Conservation (phyloP, 345 rosid species). For the Eucalyptus albens region DNA sequence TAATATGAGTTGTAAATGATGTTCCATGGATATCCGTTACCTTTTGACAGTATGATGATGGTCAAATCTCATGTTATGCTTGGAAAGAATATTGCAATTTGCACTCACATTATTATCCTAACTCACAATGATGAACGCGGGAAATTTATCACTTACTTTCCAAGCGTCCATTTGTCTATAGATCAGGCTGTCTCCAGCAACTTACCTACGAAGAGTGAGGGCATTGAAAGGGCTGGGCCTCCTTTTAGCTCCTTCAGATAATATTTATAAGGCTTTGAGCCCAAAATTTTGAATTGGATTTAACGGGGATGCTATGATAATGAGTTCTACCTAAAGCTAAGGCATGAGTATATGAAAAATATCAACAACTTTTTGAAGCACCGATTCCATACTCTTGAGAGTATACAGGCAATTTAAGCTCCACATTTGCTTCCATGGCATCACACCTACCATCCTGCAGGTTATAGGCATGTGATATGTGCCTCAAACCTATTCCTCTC, state of each 20-base stretch:
- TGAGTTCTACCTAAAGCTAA: neutral
- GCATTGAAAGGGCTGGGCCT: neutral
- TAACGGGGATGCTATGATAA: neutral
- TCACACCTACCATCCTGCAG: too few relatives aligned
- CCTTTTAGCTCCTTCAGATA: neutral
- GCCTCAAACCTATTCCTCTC: too few relatives aligned
- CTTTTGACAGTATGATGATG: neutral
- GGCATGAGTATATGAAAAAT: too few relatives aligned
- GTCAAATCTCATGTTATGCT: neutral
- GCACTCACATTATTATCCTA: neutral
- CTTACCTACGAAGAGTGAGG: neutral
- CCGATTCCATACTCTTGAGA: too few relatives aligned
- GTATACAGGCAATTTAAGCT: too few relatives aligned
- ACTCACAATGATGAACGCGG: too few relatives aligned
- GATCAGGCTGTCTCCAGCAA: neutral
- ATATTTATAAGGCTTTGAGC: neutral
- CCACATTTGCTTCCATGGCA: too few relatives aligned
- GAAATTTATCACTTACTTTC: too few relatives aligned
- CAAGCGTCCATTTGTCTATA: too few relatives aligned
- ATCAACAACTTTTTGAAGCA: too few relatives aligned
- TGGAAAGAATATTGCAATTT: neutral
- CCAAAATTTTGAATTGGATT: neutral
- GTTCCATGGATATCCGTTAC: neutral
- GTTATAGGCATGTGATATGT: neutral
- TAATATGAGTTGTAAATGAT: too few relatives aligned